A percentile compares a stretch with the other conserved stretches of the same genome.
Conservation (phyloP, 2,329 filamentous ascomycete species). For the Ophiocordyceps robertsii region DNA sequence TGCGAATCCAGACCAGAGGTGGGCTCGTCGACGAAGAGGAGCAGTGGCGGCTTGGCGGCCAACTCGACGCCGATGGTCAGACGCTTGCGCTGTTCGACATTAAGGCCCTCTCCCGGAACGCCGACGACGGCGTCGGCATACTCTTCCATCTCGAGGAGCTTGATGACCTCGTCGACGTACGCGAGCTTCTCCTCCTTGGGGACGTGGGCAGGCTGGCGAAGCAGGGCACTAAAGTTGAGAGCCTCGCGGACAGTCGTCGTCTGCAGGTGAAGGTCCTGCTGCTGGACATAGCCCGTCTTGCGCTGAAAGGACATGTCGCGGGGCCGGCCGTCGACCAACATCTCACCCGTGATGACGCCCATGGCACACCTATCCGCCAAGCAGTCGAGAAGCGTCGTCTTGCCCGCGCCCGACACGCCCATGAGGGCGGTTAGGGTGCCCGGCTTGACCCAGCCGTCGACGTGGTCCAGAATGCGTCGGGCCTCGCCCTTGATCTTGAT, state of each 20-base stretch:
- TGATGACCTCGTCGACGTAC: constrained; percentile 85
- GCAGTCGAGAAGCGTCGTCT: constrained; percentile 80
- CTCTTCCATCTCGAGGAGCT: constrained; percentile 76
- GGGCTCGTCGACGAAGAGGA: constrained; percentile 89
- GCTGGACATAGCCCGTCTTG: constrained; percentile 84
- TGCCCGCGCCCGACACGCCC: constrained; percentile 87
- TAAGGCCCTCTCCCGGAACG: constrained; percentile 76
- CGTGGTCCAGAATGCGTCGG: constrained; percentile 67
- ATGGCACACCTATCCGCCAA: constrained; percentile 77
- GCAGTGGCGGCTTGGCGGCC: constrained; percentile 75
- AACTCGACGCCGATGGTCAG: constrained; percentile 94
- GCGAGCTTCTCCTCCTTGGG: constrained; percentile 64
- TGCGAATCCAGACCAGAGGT: constrained; percentile 89
- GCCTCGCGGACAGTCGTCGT: constrained; percentile 83
- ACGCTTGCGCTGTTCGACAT: constrained; percentile 58
- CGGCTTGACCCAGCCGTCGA: constrained; percentile 89
- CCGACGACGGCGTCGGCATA: constrained; percentile 87
- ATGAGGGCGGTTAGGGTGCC: constrained; percentile 82
- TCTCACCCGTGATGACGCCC: constrained; percentile 78
- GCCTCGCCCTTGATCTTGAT: constrained; percentile 66
- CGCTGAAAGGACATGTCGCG: constrained; percentile 77
- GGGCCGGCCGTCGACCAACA: constrained; percentile 51
- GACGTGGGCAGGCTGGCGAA: constrained; percentile 70
- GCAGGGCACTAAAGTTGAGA: constrained; percentile 69
- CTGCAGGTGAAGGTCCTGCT: constrained; percentile 78